Evolutionary conservation across 371 early-diverging fungal genomes (phyloP).

Genomic region (Mortierella sp.): DNA sequence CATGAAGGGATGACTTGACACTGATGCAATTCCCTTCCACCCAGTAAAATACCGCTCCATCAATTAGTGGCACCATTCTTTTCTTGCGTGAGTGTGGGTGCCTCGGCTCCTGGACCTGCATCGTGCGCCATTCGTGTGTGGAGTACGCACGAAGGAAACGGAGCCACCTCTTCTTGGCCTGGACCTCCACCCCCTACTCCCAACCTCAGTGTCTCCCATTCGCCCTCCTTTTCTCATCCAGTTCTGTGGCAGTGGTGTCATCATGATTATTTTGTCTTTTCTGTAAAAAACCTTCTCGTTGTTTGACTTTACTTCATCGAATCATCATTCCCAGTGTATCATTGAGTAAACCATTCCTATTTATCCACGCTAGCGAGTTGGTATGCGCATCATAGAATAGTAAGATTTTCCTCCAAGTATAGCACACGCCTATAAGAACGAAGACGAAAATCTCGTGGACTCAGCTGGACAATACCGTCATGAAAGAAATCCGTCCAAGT

Average conservation of each 20-base stretch:
- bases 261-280: background rate
- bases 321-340: constrained; percentile 1
- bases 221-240: background rate
- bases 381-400: background rate
- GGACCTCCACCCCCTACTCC: background rate
- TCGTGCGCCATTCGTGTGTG: constrained; percentile 5
- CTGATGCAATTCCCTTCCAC: constrained; percentile 3
- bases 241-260: background rate
- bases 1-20: background rate
- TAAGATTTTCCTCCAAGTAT: background rate
- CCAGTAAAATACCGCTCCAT: background rate
- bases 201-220: background rate
- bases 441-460: background rate
- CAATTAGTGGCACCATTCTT: background rate
- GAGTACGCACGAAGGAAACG: background rate
- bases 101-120: background rate
- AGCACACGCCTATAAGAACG: too few relatives aligned
- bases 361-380: background rate
- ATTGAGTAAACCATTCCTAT: background rate
- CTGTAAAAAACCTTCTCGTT: background rate
- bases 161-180: background rate
- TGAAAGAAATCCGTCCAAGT: too few relatives aligned
- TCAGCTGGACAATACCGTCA: too few relatives aligned
- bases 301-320: constrained; percentile 12
- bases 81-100: background rate